phyloP scores from a whole-genome alignment of 148 eudicot genomes.

The Rhododendron vialii region DNA sequence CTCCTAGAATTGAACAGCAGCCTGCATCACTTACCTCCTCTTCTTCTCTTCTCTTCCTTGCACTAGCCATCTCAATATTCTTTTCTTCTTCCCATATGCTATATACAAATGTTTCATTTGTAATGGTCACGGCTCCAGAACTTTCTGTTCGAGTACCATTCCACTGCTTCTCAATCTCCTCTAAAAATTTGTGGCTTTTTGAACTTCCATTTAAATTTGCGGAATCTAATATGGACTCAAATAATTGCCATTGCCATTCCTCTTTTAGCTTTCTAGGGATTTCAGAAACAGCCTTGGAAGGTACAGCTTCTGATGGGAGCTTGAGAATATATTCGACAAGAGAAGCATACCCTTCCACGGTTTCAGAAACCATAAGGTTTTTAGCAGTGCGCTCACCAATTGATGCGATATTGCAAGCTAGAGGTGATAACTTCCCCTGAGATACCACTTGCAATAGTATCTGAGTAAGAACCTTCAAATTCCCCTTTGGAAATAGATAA shows the following conservation, averaged over 20 bases:
- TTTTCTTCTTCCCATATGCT: constrained; percentile 81
- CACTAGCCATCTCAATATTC: constrained; percentile 27
- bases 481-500: constrained; percentile 71
- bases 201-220: constrained; percentile 27
- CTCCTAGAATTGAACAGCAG: not conserved
- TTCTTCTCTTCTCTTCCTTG: constrained; percentile 74
- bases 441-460: constrained; percentile 50
- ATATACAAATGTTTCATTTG: constrained; percentile 48
- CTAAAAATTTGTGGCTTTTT: constrained; percentile 31
- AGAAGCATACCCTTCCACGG: constrained; percentile 65
- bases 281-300: constrained; percentile 43
- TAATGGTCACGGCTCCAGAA: constrained; percentile 20
- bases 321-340: constrained; percentile 56
- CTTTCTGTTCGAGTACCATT: constrained; percentile 28
- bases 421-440: constrained; percentile 54
- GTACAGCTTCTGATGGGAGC: constrained; percentile 75
- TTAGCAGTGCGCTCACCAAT: constrained; percentile 61
- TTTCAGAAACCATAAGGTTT: constrained; percentile 66
- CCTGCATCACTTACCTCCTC: constrained; percentile 52
- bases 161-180: constrained; percentile 44
- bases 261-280: constrained; percentile 50
- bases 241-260: constrained; percentile 72
- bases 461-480: constrained; percentile 46
- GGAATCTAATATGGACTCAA: constrained; percentile 35
- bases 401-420: constrained; percentile 61